Conservation (phyloP, 73 alveolate species). For the Paramecium octaurelia region DNA sequence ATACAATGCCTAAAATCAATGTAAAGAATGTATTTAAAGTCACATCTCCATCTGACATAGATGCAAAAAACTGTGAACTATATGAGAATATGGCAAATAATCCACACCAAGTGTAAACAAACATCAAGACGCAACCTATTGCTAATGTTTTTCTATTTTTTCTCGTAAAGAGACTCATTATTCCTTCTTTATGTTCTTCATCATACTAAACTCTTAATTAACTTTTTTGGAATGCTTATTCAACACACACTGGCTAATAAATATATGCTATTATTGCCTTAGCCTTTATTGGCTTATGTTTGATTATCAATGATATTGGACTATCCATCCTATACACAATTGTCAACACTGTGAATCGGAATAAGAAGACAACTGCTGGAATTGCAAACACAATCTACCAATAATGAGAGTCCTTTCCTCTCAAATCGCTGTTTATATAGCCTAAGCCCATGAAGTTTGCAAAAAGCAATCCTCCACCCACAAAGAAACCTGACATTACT, state of each 20-base stretch:
- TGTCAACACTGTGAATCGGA: not conserved
- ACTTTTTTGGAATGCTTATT: not conserved
- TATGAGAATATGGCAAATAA: not conserved
- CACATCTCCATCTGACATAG: slow-evolving; percentile 2
- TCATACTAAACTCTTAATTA: not conserved
- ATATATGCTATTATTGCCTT: not conserved
- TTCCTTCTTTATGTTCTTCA: not conserved
- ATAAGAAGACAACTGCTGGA: not conserved
- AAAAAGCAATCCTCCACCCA: not conserved
- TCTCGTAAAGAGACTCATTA: not conserved
- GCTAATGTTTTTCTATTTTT: not conserved
- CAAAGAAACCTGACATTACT: not conserved
- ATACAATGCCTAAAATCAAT: not conserved
- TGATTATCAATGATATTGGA: not conserved
- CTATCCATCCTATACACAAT: not conserved
- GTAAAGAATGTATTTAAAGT: not conserved
- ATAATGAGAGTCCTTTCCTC: not conserved
- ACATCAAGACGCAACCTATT: not conserved
- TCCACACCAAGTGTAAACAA: slow-evolving; percentile 21
- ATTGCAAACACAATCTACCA: slow-evolving; percentile 5
- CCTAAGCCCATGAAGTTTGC: slow-evolving; percentile 8
- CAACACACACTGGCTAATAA: not conserved
- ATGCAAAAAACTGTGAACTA: not conserved
- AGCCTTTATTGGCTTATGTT: not conserved
- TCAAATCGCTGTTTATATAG: not conserved